Evolutionary conservation across 176 grass and related monocot genomes (phyloP).

Genomic region (Avena atlantica): DNA sequence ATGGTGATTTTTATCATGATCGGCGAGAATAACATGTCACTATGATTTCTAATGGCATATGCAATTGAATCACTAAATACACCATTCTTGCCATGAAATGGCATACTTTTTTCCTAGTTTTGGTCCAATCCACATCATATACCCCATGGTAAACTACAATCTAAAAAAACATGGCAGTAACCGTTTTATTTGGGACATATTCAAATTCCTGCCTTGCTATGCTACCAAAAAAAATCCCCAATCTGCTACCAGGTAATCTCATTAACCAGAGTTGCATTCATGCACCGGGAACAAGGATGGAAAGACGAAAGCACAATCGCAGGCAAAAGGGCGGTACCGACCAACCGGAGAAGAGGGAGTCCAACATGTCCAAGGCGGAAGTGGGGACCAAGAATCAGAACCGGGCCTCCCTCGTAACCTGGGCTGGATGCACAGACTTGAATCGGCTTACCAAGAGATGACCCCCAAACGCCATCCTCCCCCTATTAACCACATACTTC

Average conservation of each 20-base stretch:
- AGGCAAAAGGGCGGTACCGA: constrained; percentile 32
- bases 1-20: neutral
- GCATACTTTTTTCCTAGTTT: neutral
- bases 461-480: neutral
- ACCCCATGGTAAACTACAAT: neutral
- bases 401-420: constrained; percentile 8
- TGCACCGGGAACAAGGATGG: neutral
- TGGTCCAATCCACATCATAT: neutral
- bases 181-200: neutral
- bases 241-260: neutral
- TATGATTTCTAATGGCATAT: neutral
- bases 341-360: constrained; percentile 82
- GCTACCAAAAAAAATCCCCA: neutral
- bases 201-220: constrained; percentile 22
- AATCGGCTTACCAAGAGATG: neutral
- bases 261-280: neutral
- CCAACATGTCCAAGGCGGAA: constrained; percentile 64
- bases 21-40: neutral
- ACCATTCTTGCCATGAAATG: neutral
- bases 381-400: constrained; percentile 33
- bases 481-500: neutral
- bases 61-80: neutral
- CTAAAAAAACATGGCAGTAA: neutral
- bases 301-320: constrained; percentile 1
- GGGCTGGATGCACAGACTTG: neutral